Evolutionary conservation across 1,284 basidiomycete genomes (phyloP).

Genomic region (Ustilago esculenta): DNA sequence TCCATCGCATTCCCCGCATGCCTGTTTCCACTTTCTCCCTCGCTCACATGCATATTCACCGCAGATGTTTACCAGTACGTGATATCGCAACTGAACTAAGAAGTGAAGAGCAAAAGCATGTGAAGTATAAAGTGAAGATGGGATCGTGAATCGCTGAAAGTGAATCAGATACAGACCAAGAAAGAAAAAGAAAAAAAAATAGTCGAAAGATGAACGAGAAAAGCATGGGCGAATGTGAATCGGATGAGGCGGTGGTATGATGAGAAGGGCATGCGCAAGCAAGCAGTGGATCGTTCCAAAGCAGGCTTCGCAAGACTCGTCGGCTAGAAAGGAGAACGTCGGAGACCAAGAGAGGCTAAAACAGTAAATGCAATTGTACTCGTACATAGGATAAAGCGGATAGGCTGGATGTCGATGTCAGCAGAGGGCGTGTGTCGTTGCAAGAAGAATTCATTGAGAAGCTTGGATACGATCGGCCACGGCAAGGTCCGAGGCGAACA

Average conservation of each 20-base stretch:
- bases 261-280: neutral
- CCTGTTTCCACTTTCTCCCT: too few species aligned
- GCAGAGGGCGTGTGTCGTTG: constrained; percentile 1
- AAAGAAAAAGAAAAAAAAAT: constrained; percentile 5
- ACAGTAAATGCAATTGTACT: constrained; percentile 12
- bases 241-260: neutral
- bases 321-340: neutral
- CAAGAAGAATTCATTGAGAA: neutral
- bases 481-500: constrained; percentile 12
- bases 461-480: neutral
- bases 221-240: neutral
- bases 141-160: neutral
- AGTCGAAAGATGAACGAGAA: neutral
- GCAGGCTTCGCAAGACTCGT: neutral
- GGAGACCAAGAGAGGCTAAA: neutral
- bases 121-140: neutral
- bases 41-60: too few species aligned
- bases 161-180: constrained; percentile 13
- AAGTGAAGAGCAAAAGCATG: neutral
- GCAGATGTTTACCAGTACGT: too few species aligned
- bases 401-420: neutral
- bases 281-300: neutral
- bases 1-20: too few species aligned
- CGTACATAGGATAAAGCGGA: constrained; percentile 19
- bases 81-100: neutral